Percentiles rank a stretch among this genome's conserved stretches.
Evolutionary conservation across 345 rosid genomes (phyloP).

Genomic region (Euphorbia peplus): DNA sequence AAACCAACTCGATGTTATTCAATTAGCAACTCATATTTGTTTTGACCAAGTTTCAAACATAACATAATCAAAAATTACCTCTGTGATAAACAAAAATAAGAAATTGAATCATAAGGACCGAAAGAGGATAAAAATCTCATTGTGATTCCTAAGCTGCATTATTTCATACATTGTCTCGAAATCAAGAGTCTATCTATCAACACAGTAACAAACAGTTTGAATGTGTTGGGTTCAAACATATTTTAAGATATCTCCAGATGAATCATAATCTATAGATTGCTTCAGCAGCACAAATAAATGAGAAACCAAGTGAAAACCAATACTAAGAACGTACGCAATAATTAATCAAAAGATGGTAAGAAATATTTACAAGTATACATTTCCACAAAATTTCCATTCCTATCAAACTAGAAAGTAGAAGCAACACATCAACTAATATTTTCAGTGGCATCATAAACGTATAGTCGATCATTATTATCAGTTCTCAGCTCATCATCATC

Average conservation of each 20-base stretch:
- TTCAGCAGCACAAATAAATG: not conserved
- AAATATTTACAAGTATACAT: slow-evolving; percentile 41
- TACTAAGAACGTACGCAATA: not conserved
- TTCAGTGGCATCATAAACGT: slow-evolving; percentile 8
- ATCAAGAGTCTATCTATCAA: not conserved
- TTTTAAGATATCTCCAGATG: not conserved
- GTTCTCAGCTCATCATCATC: slow-evolving; percentile 15
- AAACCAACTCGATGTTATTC: no score
- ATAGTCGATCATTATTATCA: not conserved
- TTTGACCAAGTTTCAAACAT: no score
- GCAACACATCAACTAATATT: not conserved
- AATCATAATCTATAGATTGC: not conserved
- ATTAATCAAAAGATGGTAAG: not conserved
- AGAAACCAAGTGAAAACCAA: not conserved
- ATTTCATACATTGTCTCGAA: not conserved
- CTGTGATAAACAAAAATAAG: not conserved
- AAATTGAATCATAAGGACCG: not conserved
- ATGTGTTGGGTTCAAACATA: not conserved
- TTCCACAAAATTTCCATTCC: slow-evolving; percentile 5
- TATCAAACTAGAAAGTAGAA: slow-evolving; percentile 4
- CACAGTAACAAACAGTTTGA: not conserved
- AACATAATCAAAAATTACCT: no score
- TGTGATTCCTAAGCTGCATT: not conserved
- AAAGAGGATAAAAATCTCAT: not conserved
- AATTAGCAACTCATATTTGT: no score